Conservation (phyloP, 78 protist genomes). For the Isochrysis galbana region DNA sequence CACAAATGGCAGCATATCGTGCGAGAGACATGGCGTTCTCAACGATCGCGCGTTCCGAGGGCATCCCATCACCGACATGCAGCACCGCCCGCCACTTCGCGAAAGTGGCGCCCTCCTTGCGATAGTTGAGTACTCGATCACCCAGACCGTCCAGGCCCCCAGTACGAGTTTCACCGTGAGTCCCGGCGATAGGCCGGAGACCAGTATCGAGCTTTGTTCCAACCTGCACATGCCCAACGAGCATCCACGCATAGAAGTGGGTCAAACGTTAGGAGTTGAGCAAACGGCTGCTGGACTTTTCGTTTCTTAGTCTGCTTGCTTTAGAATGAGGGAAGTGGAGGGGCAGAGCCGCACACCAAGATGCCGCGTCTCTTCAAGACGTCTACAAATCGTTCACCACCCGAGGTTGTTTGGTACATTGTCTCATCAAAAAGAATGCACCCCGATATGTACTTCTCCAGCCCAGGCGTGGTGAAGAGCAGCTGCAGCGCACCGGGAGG, state of each 20-base stretch:
- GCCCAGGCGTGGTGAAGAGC: conserved; percentile 68
- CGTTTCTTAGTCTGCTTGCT: too few species aligned
- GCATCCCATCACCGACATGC: conserved; percentile 63
- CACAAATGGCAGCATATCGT: conserved; percentile 87
- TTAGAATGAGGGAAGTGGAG: too few species aligned
- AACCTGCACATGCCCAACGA: too few species aligned
- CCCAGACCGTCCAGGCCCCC: conserved; percentile 89
- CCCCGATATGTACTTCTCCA: conserved; percentile 80
- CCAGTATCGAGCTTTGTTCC: conserved; percentile 92
- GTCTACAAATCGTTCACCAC: conserved; percentile 76
- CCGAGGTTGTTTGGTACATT: conserved; percentile 75
- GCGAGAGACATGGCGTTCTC: conserved; percentile 88
- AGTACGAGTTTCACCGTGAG: conserved; percentile 79
- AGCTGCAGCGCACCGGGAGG: too few species aligned
- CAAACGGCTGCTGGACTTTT: too few species aligned
- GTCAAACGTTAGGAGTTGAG: too few species aligned
- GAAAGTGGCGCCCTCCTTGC: conserved; percentile 91
- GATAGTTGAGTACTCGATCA: conserved; percentile 78
- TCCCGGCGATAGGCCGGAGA: conserved; percentile 48
- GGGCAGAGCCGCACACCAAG: too few species aligned
- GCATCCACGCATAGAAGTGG: too few species aligned
- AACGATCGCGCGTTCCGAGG: conserved; percentile 73
- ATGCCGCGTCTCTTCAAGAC: conserved; percentile 66
- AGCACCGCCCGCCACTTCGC: conserved; percentile 90
- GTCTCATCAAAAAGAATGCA: conserved; percentile 92